A percentile compares a stretch with the other conserved stretches of the same genome.
phyloP scores from a whole-genome alignment of 495 filamentous ascomycete genomes.

The Neurospora discreta region DNA sequence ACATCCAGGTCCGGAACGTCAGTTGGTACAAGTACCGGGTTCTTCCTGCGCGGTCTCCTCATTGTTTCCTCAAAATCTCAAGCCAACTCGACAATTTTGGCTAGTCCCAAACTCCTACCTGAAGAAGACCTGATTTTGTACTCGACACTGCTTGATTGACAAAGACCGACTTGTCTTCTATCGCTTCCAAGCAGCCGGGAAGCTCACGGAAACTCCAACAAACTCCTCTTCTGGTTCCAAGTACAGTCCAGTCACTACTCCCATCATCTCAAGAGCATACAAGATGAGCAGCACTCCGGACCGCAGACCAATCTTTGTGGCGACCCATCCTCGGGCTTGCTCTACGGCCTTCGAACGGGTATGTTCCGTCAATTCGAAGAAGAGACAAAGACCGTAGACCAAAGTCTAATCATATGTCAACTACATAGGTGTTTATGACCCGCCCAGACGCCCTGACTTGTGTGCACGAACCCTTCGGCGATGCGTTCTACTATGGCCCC shows the following conservation, averaged over 20 bases:
- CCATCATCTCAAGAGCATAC: not conserved
- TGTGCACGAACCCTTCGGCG: slow-evolving; percentile 91
- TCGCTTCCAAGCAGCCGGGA: not conserved
- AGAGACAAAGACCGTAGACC: not conserved
- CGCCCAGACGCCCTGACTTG: slow-evolving; percentile 65
- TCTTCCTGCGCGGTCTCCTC: not conserved
- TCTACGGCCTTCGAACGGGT: slow-evolving; percentile 95
- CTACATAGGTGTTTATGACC: slow-evolving; percentile 84
- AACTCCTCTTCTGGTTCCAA: not conserved
- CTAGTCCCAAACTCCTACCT: not conserved
- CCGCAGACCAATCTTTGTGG: slow-evolving; percentile 74
- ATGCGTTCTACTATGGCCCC: slow-evolving; percentile 90
- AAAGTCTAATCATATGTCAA: not conserved
- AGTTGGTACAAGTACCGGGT: not conserved
- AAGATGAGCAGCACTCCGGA: not conserved
- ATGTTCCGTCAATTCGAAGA: slow-evolving; percentile 15
- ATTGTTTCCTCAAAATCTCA: not conserved
- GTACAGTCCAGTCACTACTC: not conserved
- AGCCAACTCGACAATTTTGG: not conserved
- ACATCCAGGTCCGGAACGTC: not conserved
- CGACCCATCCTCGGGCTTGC: slow-evolving; percentile 86
- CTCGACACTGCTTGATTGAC: not conserved
- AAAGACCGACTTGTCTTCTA: not conserved
- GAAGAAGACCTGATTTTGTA: not conserved
- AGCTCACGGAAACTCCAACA: not conserved